phyloP scores from a whole-genome alignment of 441 rosid species.

The Populus hybrid region DNA sequence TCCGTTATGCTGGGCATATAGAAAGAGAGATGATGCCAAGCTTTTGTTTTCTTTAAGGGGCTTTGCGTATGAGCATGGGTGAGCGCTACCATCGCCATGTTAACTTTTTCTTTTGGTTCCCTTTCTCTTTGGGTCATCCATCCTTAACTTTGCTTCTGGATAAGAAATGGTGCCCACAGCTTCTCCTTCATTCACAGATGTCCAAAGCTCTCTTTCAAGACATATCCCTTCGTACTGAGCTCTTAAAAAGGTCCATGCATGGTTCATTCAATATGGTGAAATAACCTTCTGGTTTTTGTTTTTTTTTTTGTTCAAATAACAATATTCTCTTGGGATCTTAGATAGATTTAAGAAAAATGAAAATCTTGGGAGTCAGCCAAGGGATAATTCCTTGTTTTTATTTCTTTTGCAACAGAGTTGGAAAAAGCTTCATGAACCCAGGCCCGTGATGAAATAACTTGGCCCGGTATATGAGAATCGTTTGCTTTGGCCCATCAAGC shows the following conservation, averaged over 20 bases:
- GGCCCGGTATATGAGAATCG: neutral
- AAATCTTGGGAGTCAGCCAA: neutral
- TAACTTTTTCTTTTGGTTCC: conserved; percentile 15
- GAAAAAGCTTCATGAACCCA: neutral
- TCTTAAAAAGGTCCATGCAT: neutral
- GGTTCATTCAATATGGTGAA: neutral
- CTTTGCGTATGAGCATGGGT: conserved; percentile 7
- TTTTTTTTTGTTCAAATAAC: neutral
- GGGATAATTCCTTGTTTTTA: neutral
- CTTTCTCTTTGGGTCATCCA: conserved; percentile 12
- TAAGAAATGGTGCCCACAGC: neutral
- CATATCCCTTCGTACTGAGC: neutral
- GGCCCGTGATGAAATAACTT: neutral
- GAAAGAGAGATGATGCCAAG: conserved; percentile 25
- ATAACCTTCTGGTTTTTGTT: neutral
- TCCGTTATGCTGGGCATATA: neutral
- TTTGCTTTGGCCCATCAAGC: neutral
- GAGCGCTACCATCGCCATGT: conserved; percentile 18
- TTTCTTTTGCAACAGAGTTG: neutral
- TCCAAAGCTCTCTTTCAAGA: neutral
- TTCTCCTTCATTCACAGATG: neutral
- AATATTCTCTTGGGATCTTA: neutral
- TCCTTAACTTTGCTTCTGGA: conserved; percentile 1
- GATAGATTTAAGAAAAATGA: neutral
- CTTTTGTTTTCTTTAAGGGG: conserved; percentile 22